Conservation (phyloP, 305 asterid species). For the Fraxinus velutina region DNA sequence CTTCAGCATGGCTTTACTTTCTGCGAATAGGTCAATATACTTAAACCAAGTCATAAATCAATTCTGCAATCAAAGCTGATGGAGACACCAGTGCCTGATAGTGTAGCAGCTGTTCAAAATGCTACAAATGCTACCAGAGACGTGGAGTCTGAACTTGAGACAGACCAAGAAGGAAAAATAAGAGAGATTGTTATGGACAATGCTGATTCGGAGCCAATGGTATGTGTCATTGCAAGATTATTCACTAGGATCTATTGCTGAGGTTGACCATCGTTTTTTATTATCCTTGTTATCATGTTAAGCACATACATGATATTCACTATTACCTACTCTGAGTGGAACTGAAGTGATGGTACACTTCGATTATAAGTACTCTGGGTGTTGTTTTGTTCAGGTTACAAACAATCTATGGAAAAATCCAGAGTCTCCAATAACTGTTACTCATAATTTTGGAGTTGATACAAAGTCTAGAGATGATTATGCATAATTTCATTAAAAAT, state of each 20-base stretch:
- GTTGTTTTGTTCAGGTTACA: slow-evolving; percentile 3
- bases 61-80: slow-evolving; percentile 70
- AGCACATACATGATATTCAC: slow-evolving; percentile 6
- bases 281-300: slow-evolving; percentile 10
- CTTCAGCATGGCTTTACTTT: slow-evolving; percentile 24
- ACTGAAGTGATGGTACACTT: not conserved
- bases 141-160: slow-evolving; percentile 67
- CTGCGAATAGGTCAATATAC: slow-evolving; percentile 64
- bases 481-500: not conserved
- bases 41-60: slow-evolving; percentile 93
- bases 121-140: slow-evolving; percentile 82
- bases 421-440: not conserved
- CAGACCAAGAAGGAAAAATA: slow-evolving; percentile 72
- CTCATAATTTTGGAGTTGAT: not conserved
- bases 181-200: slow-evolving; percentile 68
- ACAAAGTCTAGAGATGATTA: slow-evolving; percentile 6
- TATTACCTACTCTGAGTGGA: slow-evolving; percentile 12
- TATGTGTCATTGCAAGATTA: slow-evolving; percentile 27
- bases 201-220: slow-evolving; percentile 56
- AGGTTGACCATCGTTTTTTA: slow-evolving; percentile 1
- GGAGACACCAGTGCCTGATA: slow-evolving; percentile 72
- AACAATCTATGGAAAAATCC: not conserved
- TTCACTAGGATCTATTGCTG: slow-evolving; percentile 6
- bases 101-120: slow-evolving; percentile 85
- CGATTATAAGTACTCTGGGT: not conserved